These are phyloP conservation scores for Capsicum pubescens DNA, from an alignment of 257 asterid species.

Conservation along the genomic window DNA sequence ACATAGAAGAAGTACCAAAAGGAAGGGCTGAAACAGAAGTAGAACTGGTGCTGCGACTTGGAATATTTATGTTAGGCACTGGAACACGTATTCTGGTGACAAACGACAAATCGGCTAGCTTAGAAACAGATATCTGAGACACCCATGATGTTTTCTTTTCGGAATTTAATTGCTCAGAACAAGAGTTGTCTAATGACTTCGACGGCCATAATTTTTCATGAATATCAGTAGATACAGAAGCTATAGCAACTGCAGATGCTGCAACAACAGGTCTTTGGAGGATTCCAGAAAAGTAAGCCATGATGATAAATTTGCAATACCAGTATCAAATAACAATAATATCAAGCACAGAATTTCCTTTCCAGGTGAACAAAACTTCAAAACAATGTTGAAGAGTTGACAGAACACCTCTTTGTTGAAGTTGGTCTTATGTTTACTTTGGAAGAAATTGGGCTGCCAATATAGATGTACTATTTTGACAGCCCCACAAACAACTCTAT, in stretches of 20 bases:
- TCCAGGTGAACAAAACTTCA: not conserved
- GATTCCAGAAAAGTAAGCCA: conserved; percentile 81
- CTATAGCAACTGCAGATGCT: conserved; percentile 80
- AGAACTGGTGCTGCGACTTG: conserved; percentile 43
- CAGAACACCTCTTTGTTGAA: conserved; percentile 26
- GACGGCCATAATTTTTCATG: conserved; percentile 58
- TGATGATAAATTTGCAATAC: conserved; percentile 31
- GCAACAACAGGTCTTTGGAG: conserved; percentile 83
- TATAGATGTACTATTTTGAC: conserved; percentile 39
- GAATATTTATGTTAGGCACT: conserved; percentile 51
- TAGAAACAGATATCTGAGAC: conserved; percentile 66
- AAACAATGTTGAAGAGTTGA: not conserved
- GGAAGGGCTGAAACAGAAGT: conserved; percentile 39
- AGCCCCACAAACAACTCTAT: conserved; percentile 35
- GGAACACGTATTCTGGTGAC: conserved; percentile 53
- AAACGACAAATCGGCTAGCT: conserved; percentile 59
- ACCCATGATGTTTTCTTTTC: conserved; percentile 65
- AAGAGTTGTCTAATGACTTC: conserved; percentile 45
- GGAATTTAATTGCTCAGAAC: conserved; percentile 42
- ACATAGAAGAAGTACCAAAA: conserved; percentile 47
- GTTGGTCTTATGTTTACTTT: not conserved
- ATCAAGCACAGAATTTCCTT: not conserved
- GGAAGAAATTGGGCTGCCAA: conserved; percentile 49
- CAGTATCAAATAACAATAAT: conserved; percentile 19
- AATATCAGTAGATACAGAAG: conserved; percentile 81